Evolutionary conservation across 2,329 filamentous ascomycete species (phyloP).

Genomic region (Pseudogymnoascus sp.): DNA sequence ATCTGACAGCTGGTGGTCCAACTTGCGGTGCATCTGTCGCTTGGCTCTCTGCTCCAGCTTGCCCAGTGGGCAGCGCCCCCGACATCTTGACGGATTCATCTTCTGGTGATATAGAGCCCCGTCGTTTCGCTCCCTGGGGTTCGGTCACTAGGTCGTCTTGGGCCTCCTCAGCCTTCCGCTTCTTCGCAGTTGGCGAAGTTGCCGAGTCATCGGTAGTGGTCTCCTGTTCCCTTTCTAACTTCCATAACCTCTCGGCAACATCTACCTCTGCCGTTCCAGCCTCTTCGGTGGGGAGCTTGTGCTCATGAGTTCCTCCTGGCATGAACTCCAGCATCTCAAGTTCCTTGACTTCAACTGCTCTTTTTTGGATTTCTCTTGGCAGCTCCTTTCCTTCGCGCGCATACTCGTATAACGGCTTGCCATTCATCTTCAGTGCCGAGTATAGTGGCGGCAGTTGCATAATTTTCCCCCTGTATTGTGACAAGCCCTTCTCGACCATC

Average conservation of each 20-base stretch:
- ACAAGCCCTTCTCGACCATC: slow-evolving; percentile 67
- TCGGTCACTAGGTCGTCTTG: slow-evolving; percentile 26
- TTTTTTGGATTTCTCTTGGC: slow-evolving; percentile 72
- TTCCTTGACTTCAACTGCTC: slow-evolving; percentile 69
- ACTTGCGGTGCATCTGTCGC: slow-evolving; percentile 26
- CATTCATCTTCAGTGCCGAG: slow-evolving; percentile 85
- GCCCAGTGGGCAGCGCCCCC: slow-evolving; percentile 22
- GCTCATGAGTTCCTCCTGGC: slow-evolving; percentile 71
- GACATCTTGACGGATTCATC: slow-evolving; percentile 24
- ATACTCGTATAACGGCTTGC: slow-evolving; percentile 93
- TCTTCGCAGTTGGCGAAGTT: slow-evolving; percentile 26
- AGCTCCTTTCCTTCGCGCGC: slow-evolving; percentile 82
- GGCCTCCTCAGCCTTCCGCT: slow-evolving; percentile 25
- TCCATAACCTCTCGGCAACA: slow-evolving; percentile 65
- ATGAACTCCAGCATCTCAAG: slow-evolving; percentile 79
- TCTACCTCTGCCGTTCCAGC: slow-evolving; percentile 66
- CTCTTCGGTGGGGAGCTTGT: slow-evolving; percentile 72
- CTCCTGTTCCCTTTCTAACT: slow-evolving; percentile 43
- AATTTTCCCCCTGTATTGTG: slow-evolving; percentile 69
- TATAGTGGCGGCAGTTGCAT: slow-evolving; percentile 89
- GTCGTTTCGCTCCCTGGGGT: slow-evolving; percentile 20
- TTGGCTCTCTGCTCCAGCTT: slow-evolving; percentile 16
- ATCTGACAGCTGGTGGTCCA: slow-evolving; percentile 66
- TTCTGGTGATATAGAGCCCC: slow-evolving; percentile 13
- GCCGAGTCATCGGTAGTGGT: slow-evolving; percentile 31